Evolutionary conservation across 163 green algal genomes (phyloP).

Genomic region (Trebouxia gelatinosa): DNA sequence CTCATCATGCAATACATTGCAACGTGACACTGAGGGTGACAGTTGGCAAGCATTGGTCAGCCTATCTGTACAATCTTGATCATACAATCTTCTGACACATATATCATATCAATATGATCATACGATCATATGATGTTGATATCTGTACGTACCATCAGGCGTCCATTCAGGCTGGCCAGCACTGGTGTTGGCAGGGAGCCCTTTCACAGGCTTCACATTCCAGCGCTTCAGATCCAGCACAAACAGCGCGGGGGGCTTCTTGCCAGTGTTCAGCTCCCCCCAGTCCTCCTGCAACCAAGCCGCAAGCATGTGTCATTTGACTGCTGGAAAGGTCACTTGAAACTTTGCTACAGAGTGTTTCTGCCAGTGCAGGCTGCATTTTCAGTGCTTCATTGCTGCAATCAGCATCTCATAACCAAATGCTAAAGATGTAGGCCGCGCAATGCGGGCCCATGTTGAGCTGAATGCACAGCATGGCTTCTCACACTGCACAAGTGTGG

Average conservation of each 20-base stretch:
- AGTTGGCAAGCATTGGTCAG: too few species aligned
- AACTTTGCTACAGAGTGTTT: too few species aligned
- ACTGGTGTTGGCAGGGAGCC: conserved; percentile 55
- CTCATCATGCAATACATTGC: too few species aligned
- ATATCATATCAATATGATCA: neutral
- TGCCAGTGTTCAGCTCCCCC: conserved; percentile 87
- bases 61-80: too few species aligned
- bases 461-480: too few species aligned
- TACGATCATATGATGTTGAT: neutral
- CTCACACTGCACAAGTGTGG: too few species aligned
- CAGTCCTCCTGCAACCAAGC: conserved; percentile 78
- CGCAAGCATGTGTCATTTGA: neutral
- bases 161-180: conserved; percentile 85
- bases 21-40: too few species aligned
- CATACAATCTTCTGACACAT: too few species aligned
- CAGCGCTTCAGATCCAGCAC: conserved; percentile 66
- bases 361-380: neutral
- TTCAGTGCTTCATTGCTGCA: neutral
- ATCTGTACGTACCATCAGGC: conserved; percentile 40
- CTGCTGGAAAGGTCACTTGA: too few species aligned
- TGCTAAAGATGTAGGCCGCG: too few species aligned
- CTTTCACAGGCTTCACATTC: conserved; percentile 43
- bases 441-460: too few species aligned
- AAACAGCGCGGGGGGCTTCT: conserved; percentile 64
- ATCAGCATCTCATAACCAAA: neutral